Base-by-base conservation (phyloP, 495 filamentous ascomycete genomes). In the Penicillium samsonianum region DNA sequence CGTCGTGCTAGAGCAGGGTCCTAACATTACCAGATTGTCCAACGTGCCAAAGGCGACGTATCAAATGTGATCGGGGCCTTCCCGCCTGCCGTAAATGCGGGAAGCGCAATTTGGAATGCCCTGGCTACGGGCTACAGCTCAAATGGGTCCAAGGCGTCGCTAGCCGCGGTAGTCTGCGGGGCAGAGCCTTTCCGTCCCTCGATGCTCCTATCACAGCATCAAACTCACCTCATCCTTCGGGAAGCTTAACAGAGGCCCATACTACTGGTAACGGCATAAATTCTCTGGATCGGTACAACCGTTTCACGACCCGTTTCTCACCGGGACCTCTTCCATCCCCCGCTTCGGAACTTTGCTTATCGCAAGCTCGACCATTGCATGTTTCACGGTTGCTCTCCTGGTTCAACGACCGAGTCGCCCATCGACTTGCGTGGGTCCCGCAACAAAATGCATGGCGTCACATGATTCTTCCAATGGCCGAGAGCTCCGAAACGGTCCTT, bases 1-100 rank as follows among this genome's bases (percentile, higher is more conserved):
- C 17, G 37, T 10, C 35, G n/a, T 5, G 40, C 23, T 31, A 31
- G 30, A 19, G n/a, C 28, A 37, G 23, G 19, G 12, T 28, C 25
- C 55, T 41, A 41, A 50, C 16, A 16, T 22, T 10, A 59, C 2
- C 31, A 55, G 66, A 69, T 54, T 80, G 77, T 53, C 71, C 75
- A 46, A 76, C 69, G 63, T 80, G 81, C 56, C 80, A 77, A 22
- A 69, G 67, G 3, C 77, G 77, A 50, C 77, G 81, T n/a, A 75
- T 79, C 12, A 77, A 79, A 31, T 84, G 81, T 58, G 81, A 84
- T 57, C 53, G 64, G 44, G 55, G 61, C 11, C 45, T 61, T 17
- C 61, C 63, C 5, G 43, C 31, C 16, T 71, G 68, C 41, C 33
- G 44, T 12, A 71, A 71, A 64, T 71, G 65, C 43, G 46, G 30